These are phyloP conservation scores for Geotrichum aggregatum DNA, from an alignment of 1,139 yeast genomes.

Conservation along the genomic window DNA sequence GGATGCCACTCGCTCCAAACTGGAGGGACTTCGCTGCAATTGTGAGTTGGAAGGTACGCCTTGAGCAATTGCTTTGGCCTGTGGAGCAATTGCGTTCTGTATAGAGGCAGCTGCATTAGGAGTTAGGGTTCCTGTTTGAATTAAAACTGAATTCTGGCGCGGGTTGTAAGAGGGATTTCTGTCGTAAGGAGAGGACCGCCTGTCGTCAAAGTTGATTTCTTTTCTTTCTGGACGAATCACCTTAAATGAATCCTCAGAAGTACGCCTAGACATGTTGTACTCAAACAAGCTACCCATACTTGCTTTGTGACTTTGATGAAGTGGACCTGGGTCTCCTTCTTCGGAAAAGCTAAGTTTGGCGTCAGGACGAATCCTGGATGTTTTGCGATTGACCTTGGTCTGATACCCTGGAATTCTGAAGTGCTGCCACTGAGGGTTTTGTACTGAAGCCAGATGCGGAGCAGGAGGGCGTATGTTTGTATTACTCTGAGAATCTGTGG, in stretches of 20 bases:
- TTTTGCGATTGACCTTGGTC: constrained; percentile 3
- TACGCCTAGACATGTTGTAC: constrained; percentile 13
- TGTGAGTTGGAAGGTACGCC: not conserved
- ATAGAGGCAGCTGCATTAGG: constrained; percentile 14
- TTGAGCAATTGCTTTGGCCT: not conserved
- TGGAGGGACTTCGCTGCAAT: not conserved
- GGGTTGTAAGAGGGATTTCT: constrained; percentile 23
- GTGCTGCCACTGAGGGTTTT: constrained; percentile 16
- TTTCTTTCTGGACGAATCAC: constrained; percentile 63
- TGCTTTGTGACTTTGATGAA: constrained; percentile 1
- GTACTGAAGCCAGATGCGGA: not conserved
- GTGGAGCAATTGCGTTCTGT: too few species aligned
- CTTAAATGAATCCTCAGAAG: constrained; percentile 49
- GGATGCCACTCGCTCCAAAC: not conserved
- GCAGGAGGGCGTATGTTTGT: not conserved
- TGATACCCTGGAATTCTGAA: constrained; percentile 9
- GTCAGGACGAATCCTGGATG: not conserved
- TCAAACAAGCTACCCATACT: constrained; percentile 17
- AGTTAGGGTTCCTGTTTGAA: constrained; percentile 15
- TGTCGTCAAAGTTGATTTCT: constrained; percentile 78
- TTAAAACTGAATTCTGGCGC: constrained; percentile 13
- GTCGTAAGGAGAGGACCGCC: constrained; percentile 71
- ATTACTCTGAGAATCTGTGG: constrained; percentile 19
- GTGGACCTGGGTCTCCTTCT: not conserved
- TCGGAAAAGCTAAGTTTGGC: constrained; percentile 4